Evolutionary conservation across 208 protist genomes (phyloP), one percentile per base, ranked within the genome.

Genomic region (Crithidia thermophila): DNA sequence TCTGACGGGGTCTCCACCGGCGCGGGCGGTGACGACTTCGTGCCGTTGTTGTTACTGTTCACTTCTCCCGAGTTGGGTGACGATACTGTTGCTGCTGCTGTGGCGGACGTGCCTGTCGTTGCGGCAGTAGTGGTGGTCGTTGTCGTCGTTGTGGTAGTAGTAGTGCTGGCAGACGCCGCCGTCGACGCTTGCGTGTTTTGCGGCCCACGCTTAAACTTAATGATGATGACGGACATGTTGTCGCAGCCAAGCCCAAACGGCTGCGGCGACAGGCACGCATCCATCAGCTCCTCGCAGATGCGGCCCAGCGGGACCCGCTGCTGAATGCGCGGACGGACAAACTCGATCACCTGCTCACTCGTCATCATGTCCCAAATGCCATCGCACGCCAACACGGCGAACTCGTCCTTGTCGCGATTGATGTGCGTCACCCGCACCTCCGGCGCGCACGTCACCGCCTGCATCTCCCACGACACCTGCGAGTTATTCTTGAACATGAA

Each of bases 281-380:
- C 84, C 74, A 95, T 87, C 39, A 95, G 79, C 66, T 86, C 72
- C 68, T 93, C 84, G 9, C 77, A 84, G 30, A 95, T 86, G 23
- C 71, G 51, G 18, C 73, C 74, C 14, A 92, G 67, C 7, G 86
- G 77, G 25, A 93, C 42, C 13, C 78, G 77, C 37, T 80, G 46
- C 75, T 91, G 80, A 28, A 94, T 72, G n/a, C 79, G 80, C 20
- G 64, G 52, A 0, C 84, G 83, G 53, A 94, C 85, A 68, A 94
- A 94, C 45, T 86, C 77, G 1, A 97, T 77, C 25, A 95, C 92
- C 55, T 94, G 83, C 45, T 97, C 91, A 67, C 87, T 95, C 47
- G 51, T 87, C 79, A 98, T 77, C 47, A 97, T 87, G 68, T 97
- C 93, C 90, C 91, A 97, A 58, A 97, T 97, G 10, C 94, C 94